Base-by-base conservation (phyloP, 331 rosid species). In the Quercus lobata region DNA sequence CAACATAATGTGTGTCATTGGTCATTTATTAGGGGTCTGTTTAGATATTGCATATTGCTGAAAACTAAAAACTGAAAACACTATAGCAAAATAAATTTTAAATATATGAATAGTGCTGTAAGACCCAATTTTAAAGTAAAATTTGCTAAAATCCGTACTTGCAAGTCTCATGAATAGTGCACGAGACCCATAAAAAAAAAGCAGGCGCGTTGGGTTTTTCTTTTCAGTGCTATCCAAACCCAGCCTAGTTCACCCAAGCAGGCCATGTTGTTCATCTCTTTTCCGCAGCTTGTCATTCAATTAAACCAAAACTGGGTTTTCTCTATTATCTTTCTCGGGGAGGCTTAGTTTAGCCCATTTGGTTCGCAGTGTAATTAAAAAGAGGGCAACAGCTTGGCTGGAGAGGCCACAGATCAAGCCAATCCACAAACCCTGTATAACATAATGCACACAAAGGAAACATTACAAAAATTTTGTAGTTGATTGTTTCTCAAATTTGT, bases 401-500 rank as follows among this genome's bases (percentile, higher is more conserved):
- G 57, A 32, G 46, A 92, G 55, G 52, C 97, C 97, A 80, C 95
- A 94, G 21, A 92, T 90, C 72, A 94, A 56, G 56, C 98, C 98
- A 71, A 92, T 90, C 97, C 98, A 92, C 83, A 94, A 72, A 19
- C 98, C 98, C 97, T 94, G 74, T 35, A 69, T 18, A 41, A 71
- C 49, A 71, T 27, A 78, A 12, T 72, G 54, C 17, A 80, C 52
- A 57, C 46, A 37, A 37, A 7, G 46, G 46, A 8, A 37, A 37
- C 46, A 37, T 37, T 8, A 37, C 46, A 37, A 37, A 37, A 37
- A 8, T 8, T 37, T 37, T 37, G 29, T 57, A 1, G 66, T 10
- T 11, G 15, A 60, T 24, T 9, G 24, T 25, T 3, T 69, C 17
- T 78, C 57, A 17, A 57, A 58, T 58, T 58, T 11, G 15, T 72